Evolutionary conservation across 306 rosid species (phyloP), one percentile per base, ranked within the genome.

Genomic region (Fragaria vesca): DNA sequence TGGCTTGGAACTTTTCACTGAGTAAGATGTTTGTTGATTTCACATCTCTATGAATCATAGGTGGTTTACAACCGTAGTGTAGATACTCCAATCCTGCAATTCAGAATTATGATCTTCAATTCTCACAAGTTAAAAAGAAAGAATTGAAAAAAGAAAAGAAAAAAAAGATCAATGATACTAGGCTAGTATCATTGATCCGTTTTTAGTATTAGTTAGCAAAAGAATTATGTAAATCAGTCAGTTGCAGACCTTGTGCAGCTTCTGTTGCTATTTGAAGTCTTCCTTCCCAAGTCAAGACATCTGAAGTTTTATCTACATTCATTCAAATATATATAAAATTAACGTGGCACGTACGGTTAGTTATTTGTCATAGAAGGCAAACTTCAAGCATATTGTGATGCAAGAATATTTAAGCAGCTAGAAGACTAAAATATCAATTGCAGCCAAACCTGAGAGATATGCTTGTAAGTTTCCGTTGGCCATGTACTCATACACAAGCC

Each of bases 31-130:
- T 90, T 42, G 86, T 17, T 32, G 79, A n/a, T 72, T 90, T 90
- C 48, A 88, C 89, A 75, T 88, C 90, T 77, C 88, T 86, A 21
- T 90, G 94, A 15, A 81, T 42, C 46, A 81, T 81, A 10, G 81
- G 54, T 32, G 78, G 81, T 54, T 43, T 81, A 34, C 71, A 81
- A 30, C 85, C 85, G 54, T 30, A 8, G 65, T 63, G 85, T 0
- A 81, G 61, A 18, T 76, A 81, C 52, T 81, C 75, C 69, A 81
- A 30, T 38, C 78, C 74, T 81, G 26, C 20, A 15, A 21, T 58
- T 58, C 65, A 58, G 4, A 58, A 8, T 57, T 57, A 57, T 7
- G 32, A 9, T 21, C 0, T 20, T 9, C 13, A 57, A 21, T 52
- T 68, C 40, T 62, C 54, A 50, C 38, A 6, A 6, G 38, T 28